Evolutionary conservation across 2,329 filamentous ascomycete species (phyloP).

Genomic region (Paraconiothyrium sp.): DNA sequence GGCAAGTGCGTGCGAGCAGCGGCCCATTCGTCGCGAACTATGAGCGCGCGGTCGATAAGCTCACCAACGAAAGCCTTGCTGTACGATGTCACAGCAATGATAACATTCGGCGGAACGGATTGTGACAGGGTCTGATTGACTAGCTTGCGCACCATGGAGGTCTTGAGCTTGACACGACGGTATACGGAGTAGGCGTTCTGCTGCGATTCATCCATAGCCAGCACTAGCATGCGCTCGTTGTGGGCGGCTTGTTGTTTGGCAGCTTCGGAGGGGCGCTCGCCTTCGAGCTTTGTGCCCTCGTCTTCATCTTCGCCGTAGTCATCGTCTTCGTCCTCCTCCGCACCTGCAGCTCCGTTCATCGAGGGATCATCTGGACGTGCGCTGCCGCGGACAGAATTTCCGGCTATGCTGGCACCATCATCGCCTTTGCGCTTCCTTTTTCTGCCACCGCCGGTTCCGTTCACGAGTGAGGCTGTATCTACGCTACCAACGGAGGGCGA

Average conservation of each 20-base stretch:
- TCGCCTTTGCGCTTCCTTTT: slow-evolving; percentile 65
- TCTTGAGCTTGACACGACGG: slow-evolving; percentile 73
- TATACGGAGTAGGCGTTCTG: slow-evolving; percentile 76
- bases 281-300: slow-evolving; percentile 61
- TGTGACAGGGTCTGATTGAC: slow-evolving; percentile 84
- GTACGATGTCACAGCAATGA: slow-evolving; percentile 78
- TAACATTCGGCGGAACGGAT: slow-evolving; percentile 76
- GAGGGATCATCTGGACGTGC: slow-evolving; percentile 15
- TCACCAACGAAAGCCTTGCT: slow-evolving; percentile 81
- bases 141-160: slow-evolving; percentile 75
- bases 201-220: slow-evolving; percentile 72
- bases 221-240: slow-evolving; percentile 70
- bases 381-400: slow-evolving; percentile 46
- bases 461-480: slow-evolving; percentile 61
- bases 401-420: slow-evolving; percentile 46
- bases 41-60: slow-evolving; percentile 75
- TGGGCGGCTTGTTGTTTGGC: slow-evolving; percentile 74
- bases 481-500: slow-evolving; percentile 72
- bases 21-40: slow-evolving; percentile 77
- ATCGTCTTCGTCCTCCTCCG: slow-evolving; percentile 56
- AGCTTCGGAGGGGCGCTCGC: slow-evolving; percentile 63
- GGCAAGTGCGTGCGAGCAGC: slow-evolving; percentile 53
- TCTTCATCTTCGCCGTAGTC: slow-evolving; percentile 68
- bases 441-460: slow-evolving; percentile 57
- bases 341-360: slow-evolving; percentile 35